Percentiles rank a stretch among this genome's conserved stretches.
phyloP scores from a whole-genome alignment of 2,329 filamentous ascomycete genomes.

The Penicillium fuscoglaucum region DNA sequence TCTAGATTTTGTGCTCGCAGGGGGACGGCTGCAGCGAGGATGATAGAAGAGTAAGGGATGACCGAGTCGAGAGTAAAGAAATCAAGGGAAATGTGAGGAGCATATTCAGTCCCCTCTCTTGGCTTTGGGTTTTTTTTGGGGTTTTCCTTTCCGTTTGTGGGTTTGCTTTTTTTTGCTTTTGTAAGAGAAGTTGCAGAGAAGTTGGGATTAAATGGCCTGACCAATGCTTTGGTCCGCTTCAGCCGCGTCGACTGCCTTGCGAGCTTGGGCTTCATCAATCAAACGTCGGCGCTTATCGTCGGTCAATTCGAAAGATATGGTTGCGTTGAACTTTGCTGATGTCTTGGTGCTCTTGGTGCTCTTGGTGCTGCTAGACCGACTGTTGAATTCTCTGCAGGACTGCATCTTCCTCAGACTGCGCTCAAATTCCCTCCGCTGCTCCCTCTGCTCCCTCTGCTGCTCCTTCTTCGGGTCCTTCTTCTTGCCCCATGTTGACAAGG shows the following conservation, averaged over 20 bases:
- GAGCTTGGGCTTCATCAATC: slow-evolving; percentile 49
- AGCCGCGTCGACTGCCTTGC: slow-evolving; percentile 32
- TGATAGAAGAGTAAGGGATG: background rate
- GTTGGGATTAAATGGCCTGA: slow-evolving; percentile 1
- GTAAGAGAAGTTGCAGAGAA: background rate
- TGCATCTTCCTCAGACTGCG: slow-evolving; percentile 48
- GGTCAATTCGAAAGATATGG: slow-evolving; percentile 48
- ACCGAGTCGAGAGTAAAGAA: background rate
- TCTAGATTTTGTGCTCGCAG: slow-evolving; percentile 3
- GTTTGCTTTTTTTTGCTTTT: background rate
- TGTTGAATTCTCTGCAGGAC: slow-evolving; percentile 41
- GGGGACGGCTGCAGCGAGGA: slow-evolving; percentile 3
- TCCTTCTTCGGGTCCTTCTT: slow-evolving; percentile 19
- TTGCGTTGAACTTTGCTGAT: slow-evolving; percentile 33
- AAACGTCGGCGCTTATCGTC: slow-evolving; percentile 51
- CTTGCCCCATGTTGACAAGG: slow-evolving; percentile 16
- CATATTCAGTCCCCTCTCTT: background rate
- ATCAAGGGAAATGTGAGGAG: background rate
- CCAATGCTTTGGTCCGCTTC: background rate
- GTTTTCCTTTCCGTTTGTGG: background rate
- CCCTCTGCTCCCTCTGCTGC: background rate
- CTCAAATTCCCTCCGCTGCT: slow-evolving; percentile 1
- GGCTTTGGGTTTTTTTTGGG: background rate
- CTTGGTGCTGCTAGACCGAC: slow-evolving; percentile 40
- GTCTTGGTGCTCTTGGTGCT: slow-evolving; percentile 19